These are phyloP conservation scores for Stagonosporopsis rhizophila DNA, from an alignment of 2,329 filamentous ascomycete species.

Conservation along the genomic window DNA sequence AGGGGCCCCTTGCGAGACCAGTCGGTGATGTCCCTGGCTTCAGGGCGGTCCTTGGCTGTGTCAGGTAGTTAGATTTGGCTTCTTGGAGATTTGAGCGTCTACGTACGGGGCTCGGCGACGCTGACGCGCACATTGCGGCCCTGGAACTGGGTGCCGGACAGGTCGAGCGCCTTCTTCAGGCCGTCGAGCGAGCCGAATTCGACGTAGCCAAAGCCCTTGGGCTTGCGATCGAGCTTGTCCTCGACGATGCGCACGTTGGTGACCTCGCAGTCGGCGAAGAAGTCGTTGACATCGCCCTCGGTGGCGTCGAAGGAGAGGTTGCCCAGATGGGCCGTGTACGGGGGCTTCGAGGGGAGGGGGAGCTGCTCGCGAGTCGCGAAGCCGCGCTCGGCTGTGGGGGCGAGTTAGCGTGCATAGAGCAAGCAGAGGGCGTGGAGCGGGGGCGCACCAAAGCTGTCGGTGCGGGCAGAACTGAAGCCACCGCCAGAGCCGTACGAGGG, in stretches of 20 bases:
- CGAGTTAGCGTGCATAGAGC: slow-evolving; percentile 20
- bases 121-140: slow-evolving; percentile 91
- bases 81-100: background rate
- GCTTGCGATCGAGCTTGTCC: slow-evolving; percentile 90
- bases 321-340: slow-evolving; percentile 93
- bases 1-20: slow-evolving; percentile 95
- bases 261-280: slow-evolving; percentile 85
- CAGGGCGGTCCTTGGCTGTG: slow-evolving; percentile 83
- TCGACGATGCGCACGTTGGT: slow-evolving; percentile 95
- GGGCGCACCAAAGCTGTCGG: slow-evolving; percentile 49
- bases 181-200: slow-evolving; percentile 90
- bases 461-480: slow-evolving; percentile 49
- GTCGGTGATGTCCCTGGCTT: slow-evolving; percentile 82
- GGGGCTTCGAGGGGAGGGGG: slow-evolving; percentile 88
- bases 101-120: slow-evolving; percentile 95
- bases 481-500: slow-evolving; percentile 55
- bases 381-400: slow-evolving; percentile 37
- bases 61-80: slow-evolving; percentile 5
- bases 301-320: slow-evolving; percentile 97
- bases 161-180: slow-evolving; percentile 85
- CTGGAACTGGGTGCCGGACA: slow-evolving; percentile 83
- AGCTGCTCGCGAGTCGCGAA: slow-evolving; percentile 70
- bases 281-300: slow-evolving; percentile 79
- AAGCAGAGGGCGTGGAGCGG: slow-evolving; percentile 1
- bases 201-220: slow-evolving; percentile 98